These are phyloP conservation scores for Cytospora piceae DNA, from an alignment of 2,329 filamentous ascomycete genomes.

Conservation along the genomic window DNA sequence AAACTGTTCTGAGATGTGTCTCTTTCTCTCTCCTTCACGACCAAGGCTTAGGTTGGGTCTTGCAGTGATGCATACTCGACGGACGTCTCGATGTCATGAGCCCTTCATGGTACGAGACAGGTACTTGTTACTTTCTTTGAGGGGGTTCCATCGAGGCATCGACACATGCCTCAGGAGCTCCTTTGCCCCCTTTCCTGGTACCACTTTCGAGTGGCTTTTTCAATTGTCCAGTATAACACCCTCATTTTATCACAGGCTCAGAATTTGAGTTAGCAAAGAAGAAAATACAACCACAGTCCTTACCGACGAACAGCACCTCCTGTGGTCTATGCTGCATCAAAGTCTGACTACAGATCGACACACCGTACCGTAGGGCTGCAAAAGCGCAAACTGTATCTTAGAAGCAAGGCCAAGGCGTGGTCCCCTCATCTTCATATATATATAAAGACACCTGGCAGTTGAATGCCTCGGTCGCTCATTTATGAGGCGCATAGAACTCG, in stretches of 20 bases:
- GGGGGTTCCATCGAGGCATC: neutral
- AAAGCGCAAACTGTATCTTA: neutral
- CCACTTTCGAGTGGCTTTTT: neutral
- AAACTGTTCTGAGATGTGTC: conserved; percentile 25
- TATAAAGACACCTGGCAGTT: too few relatives aligned
- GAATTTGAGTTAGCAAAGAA: conserved; percentile 5
- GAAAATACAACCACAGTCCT: conserved; percentile 30
- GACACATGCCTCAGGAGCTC: neutral
- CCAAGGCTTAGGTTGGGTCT: neutral
- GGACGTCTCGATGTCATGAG: too few relatives aligned
- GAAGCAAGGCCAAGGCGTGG: neutral
- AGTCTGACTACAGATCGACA: neutral
- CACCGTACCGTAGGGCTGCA: neutral
- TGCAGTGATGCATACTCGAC: neutral
- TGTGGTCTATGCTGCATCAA: neutral
- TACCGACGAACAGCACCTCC: conserved; percentile 11
- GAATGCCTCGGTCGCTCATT: too few relatives aligned
- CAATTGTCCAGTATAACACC: neutral
- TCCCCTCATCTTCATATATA: neutral
- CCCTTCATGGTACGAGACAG: too few relatives aligned
- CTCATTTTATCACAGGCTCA: neutral
- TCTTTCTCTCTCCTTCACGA: too few relatives aligned
- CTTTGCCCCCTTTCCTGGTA: neutral
- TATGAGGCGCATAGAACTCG: too few relatives aligned
- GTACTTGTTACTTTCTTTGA: neutral